Conservation (phyloP, 2,329 filamentous ascomycete genomes). For the Nemania diffusa region DNA sequence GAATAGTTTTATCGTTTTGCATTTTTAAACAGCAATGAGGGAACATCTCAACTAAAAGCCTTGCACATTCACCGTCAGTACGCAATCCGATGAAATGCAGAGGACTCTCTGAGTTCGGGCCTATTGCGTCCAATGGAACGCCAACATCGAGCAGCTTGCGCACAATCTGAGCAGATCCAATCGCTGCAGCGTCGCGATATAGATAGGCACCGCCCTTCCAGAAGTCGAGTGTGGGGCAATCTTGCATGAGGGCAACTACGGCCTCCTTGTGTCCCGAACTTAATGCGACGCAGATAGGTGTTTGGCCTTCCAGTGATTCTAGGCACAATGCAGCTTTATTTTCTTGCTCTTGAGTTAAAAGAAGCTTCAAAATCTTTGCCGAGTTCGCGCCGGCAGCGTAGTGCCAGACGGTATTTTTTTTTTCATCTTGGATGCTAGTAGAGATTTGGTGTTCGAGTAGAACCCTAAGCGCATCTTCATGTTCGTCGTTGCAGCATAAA, state of each 20-base stretch:
- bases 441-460: too few relatives aligned
- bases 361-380: too few relatives aligned
- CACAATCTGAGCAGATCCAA: slow-evolving; percentile 9
- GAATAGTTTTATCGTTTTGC: slow-evolving; percentile 7
- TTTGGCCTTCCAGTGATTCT: slow-evolving; percentile 4
- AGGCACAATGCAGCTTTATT: slow-evolving; percentile 5
- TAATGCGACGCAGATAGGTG: slow-evolving; percentile 10
- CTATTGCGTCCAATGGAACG: slow-evolving; percentile 3
- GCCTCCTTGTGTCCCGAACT: neutral
- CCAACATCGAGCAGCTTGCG: slow-evolving; percentile 14
- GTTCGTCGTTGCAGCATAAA: too few relatives aligned
- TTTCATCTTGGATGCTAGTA: too few relatives aligned
- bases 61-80: slow-evolving; percentile 1
- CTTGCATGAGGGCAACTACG: neutral
- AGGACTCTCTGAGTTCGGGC: neutral
- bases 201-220: slow-evolving; percentile 15
- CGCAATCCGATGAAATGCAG: slow-evolving; percentile 1
- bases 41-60: slow-evolving; percentile 2
- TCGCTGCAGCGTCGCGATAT: slow-evolving; percentile 13
- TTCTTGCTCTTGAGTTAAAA: slow-evolving; percentile 8
- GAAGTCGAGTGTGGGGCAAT: slow-evolving; percentile 11
- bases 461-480: too few relatives aligned
- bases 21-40: slow-evolving; percentile 6
- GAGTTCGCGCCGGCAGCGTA: too few relatives aligned
- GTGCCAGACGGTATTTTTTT: too few relatives aligned